Conservation (phyloP, 2,329 filamentous ascomycete species). For the Apiospora kogelbergensis region DNA sequence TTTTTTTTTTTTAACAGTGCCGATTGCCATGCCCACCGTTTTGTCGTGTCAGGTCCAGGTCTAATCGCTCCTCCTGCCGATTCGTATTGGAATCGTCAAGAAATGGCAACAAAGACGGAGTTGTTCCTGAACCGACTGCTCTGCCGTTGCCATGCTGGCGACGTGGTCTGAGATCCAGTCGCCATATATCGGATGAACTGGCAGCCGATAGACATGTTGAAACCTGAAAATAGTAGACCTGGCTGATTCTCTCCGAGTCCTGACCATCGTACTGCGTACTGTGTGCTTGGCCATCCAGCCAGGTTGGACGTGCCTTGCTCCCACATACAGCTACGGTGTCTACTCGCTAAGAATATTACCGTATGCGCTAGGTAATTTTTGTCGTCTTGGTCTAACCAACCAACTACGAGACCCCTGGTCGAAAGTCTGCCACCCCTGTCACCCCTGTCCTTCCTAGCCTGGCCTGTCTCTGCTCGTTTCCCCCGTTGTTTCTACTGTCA, state of each 20-base stretch:
- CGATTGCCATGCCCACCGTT: not conserved
- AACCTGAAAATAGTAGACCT: not conserved
- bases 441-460: constrained; percentile 13
- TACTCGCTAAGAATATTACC: constrained; percentile 13
- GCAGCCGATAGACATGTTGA: not conserved
- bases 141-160: not conserved
- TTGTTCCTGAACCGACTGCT: not conserved
- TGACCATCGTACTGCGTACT: not conserved
- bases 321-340: not conserved
- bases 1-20: not conserved
- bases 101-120: not conserved
- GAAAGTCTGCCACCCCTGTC: constrained; percentile 14
- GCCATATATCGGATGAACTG: not conserved
- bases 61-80: not conserved
- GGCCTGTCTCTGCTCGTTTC: constrained; percentile 14
- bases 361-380: constrained; percentile 16
- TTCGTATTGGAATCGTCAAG: not conserved
- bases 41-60: not conserved
- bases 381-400: constrained; percentile 14
- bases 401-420: constrained; percentile 14
- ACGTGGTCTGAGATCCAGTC: not conserved
- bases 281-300: not conserved
- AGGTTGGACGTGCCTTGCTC: constrained; percentile 5
- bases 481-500: constrained; percentile 30
- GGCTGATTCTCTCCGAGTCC: not conserved